Conservation (phyloP, 2,329 filamentous ascomycete species). For the Tolypocladium ophioglossoides region DNA sequence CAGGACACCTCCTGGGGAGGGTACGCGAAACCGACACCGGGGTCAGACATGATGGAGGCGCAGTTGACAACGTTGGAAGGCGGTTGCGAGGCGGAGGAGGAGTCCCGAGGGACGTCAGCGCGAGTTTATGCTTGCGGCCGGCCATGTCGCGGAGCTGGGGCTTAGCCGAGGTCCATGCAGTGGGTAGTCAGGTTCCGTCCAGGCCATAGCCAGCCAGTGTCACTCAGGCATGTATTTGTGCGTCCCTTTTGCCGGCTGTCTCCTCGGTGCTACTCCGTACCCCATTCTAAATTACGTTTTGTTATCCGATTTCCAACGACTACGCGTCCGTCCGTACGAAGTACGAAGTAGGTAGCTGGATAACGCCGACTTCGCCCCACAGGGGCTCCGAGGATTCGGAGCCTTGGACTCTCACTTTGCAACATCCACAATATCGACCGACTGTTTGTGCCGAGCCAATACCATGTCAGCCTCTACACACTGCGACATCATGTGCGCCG, state of each 20-base stretch:
- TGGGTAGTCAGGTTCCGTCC: neutral
- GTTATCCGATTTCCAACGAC: neutral
- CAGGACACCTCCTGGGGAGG: constrained; percentile 67
- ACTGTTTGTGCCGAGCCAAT: neutral
- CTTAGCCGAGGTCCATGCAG: neutral
- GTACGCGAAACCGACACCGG: constrained; percentile 68
- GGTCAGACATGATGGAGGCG: constrained; percentile 25
- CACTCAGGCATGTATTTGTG: too few species aligned
- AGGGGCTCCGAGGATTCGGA: neutral
- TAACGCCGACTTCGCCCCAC: too few species aligned
- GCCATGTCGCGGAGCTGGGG: neutral
- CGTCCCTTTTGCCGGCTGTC: neutral
- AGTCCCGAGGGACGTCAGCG: neutral
- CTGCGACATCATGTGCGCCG: constrained; percentile 21
- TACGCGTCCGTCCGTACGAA: too few species aligned
- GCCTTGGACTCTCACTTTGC: neutral
- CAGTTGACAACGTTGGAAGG: neutral
- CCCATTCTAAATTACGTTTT: neutral
- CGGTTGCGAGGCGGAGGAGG: neutral
- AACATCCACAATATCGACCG: neutral
- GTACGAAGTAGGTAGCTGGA: too few species aligned
- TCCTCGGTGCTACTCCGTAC: neutral
- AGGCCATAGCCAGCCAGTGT: neutral
- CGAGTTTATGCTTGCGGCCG: neutral
- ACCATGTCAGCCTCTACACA: constrained; percentile 5